These are phyloP conservation scores for Colletotrichum limetticola DNA, from an alignment of 2,329 filamentous ascomycete species.

Conservation along the genomic window DNA sequence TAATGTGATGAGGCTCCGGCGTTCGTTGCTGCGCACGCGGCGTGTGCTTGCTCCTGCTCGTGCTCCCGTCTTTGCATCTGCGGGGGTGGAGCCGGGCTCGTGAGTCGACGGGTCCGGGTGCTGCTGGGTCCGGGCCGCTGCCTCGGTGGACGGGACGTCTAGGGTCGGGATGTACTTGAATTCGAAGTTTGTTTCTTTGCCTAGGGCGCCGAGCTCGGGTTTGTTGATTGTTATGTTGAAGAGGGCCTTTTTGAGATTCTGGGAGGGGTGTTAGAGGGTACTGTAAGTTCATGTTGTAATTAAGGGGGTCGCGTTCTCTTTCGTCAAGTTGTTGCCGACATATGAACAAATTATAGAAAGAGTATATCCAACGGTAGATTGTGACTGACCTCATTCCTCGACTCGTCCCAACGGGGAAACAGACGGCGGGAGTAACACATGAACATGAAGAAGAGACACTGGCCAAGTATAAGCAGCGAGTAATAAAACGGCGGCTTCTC, in stretches of 20 bases:
- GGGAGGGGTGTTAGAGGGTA: slow-evolving; percentile 16
- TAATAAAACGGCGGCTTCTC: slow-evolving; percentile 67
- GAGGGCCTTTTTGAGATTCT: slow-evolving; percentile 42
- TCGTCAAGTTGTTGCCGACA: background rate
- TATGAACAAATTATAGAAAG: background rate
- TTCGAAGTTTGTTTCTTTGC: slow-evolving; percentile 71
- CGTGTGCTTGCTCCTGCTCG: slow-evolving; percentile 40
- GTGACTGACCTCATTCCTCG: slow-evolving; percentile 39
- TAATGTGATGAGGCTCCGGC: slow-evolving; percentile 54
- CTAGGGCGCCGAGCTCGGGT: slow-evolving; percentile 67
- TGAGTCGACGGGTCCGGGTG: background rate
- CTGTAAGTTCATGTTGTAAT: background rate
- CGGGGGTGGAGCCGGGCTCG: slow-evolving; percentile 36
- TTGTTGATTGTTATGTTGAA: slow-evolving; percentile 72
- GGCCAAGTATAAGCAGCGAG: slow-evolving; percentile 68
- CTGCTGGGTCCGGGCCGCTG: background rate
- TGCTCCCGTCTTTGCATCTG: slow-evolving; percentile 1
- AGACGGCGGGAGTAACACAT: slow-evolving; percentile 58
- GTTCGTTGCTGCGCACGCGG: slow-evolving; percentile 44
- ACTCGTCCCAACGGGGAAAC: slow-evolving; percentile 51
- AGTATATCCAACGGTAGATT: background rate
- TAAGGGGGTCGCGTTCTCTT: background rate
- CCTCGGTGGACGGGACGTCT: slow-evolving; percentile 48
- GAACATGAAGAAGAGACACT: slow-evolving; percentile 73
- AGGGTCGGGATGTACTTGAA: slow-evolving; percentile 75